A percentile compares a stretch with the other conserved stretches of the same genome.
Conservation (phyloP, 106 monocot species). For the Cymbidium sinense region DNA sequence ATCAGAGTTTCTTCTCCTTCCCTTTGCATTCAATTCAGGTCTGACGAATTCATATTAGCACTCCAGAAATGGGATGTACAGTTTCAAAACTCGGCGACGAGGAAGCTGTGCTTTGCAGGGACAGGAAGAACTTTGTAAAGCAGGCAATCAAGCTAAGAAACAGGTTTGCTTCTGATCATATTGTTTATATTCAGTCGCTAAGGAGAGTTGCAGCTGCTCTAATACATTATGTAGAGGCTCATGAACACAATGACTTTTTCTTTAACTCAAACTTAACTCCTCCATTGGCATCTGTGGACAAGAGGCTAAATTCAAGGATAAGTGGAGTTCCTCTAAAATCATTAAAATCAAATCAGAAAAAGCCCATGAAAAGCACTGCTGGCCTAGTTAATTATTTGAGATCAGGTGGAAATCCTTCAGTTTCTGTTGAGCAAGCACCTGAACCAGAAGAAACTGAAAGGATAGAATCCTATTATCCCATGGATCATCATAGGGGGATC, state of each 20-base stretch:
- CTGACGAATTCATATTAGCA: background rate
- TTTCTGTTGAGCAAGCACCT: slow-evolving; percentile 63
- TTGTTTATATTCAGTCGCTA: slow-evolving; percentile 71
- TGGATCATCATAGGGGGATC: slow-evolving; percentile 5
- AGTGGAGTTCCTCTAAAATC: slow-evolving; percentile 6
- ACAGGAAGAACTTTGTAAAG: slow-evolving; percentile 78
- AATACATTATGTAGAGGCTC: slow-evolving; percentile 46
- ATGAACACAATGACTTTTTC: slow-evolving; percentile 40
- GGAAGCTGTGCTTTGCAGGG: slow-evolving; percentile 82
- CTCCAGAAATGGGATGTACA: slow-evolving; percentile 71
- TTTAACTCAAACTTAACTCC: slow-evolving; percentile 44
- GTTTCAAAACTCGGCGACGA: slow-evolving; percentile 81
- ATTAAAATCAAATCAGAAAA: background rate
- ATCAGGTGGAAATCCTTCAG: slow-evolving; percentile 44
- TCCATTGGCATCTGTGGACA: slow-evolving; percentile 53
- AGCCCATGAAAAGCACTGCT: slow-evolving; percentile 19
- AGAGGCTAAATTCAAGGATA: slow-evolving; percentile 40
- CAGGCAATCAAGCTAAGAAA: slow-evolving; percentile 69
- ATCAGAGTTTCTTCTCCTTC: background rate
- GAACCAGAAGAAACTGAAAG: slow-evolving; percentile 44
- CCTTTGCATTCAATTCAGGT: too few species aligned
- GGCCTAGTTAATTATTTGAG: slow-evolving; percentile 49
- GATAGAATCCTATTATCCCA: slow-evolving; percentile 36
- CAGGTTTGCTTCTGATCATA: slow-evolving; percentile 60
- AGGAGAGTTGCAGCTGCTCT: slow-evolving; percentile 63